Conservation (phyloP, 2,329 filamentous ascomycete genomes). For the Moelleriella libera region DNA sequence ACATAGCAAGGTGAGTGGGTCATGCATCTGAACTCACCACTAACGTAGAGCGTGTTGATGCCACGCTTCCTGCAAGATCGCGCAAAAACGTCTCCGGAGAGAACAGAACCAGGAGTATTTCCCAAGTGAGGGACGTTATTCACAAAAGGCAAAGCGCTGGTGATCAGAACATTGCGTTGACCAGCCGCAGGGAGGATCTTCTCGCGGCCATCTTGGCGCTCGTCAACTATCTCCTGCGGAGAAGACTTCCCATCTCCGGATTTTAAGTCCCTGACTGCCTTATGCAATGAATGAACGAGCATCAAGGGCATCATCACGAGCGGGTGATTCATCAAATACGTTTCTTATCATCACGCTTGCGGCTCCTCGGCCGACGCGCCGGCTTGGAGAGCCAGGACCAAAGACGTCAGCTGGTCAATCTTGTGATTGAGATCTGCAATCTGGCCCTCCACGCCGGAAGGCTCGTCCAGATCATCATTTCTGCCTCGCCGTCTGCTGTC, state of each 20-base stretch:
- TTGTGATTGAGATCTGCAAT: slow-evolving; percentile 40
- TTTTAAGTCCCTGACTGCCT: no score
- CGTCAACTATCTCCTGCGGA: background rate
- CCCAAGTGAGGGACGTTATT: slow-evolving; percentile 5
- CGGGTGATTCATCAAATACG: no score
- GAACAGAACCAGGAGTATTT: slow-evolving; percentile 4
- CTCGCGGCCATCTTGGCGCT: background rate
- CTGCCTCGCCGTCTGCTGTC: slow-evolving; percentile 6
- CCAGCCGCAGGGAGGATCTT: background rate
- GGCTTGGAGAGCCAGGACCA: slow-evolving; percentile 22
- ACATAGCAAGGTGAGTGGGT: background rate
- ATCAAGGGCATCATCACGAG: no score
- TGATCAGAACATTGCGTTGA: slow-evolving; percentile 3
- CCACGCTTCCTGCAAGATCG: slow-evolving; percentile 51
- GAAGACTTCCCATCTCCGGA: background rate
- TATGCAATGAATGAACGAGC: no score
- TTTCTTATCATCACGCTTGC: background rate
- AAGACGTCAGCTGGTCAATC: slow-evolving; percentile 40
- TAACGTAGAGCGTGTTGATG: slow-evolving; percentile 61
- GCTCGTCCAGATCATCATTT: slow-evolving; percentile 23
- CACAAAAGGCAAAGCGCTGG: slow-evolving; percentile 4
- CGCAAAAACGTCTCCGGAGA: slow-evolving; percentile 3
- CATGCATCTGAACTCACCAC: slow-evolving; percentile 30
- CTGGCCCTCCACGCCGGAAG: slow-evolving; percentile 31
- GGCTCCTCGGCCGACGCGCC: background rate